Evolutionary conservation across 1,139 yeast genomes (phyloP).

Genomic region (Yamadazyma pseudoaaseri): DNA sequence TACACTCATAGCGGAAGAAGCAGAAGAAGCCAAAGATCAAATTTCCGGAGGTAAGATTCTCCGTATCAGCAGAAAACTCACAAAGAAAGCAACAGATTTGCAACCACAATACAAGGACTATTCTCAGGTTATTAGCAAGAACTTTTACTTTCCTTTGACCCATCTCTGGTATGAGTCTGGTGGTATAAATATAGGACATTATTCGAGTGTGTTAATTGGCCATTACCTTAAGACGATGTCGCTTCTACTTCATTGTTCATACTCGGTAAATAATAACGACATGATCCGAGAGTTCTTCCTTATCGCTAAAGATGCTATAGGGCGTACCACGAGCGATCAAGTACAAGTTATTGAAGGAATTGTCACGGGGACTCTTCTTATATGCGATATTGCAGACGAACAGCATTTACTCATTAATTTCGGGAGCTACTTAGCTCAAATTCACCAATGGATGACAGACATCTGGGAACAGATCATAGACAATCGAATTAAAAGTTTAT

Average conservation of each 20-base stretch:
- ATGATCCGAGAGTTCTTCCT: slow-evolving; percentile 57
- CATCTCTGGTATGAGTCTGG: slow-evolving; percentile 51
- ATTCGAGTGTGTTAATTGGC: slow-evolving; percentile 52
- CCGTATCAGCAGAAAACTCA: slow-evolving; percentile 38
- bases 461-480: slow-evolving; percentile 50
- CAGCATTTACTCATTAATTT: slow-evolving; percentile 29
- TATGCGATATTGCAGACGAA: slow-evolving; percentile 45
- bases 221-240: slow-evolving; percentile 63
- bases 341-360: slow-evolving; percentile 44
- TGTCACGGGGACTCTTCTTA: slow-evolving; percentile 45
- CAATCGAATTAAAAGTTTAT: slow-evolving; percentile 41
- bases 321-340: slow-evolving; percentile 23
- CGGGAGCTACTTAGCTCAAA: slow-evolving; percentile 27
- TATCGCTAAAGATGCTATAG: slow-evolving; percentile 30
- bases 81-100: not conserved
- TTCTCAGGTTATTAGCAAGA: slow-evolving; percentile 43
- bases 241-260: slow-evolving; percentile 54
- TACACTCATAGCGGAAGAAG: slow-evolving; percentile 33
- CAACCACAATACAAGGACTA: slow-evolving; percentile 30
- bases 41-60: slow-evolving; percentile 49
- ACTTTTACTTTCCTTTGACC: slow-evolving; percentile 56
- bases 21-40: slow-evolving; percentile 40
- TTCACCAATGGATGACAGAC: slow-evolving; percentile 40
- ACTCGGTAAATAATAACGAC: slow-evolving; percentile 47
- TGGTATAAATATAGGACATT: slow-evolving; percentile 50